Evolutionary conservation across 345 rosid genomes (phyloP), one percentile per base, ranked within the genome.

Genomic region (Sonneratia caseolaris): DNA sequence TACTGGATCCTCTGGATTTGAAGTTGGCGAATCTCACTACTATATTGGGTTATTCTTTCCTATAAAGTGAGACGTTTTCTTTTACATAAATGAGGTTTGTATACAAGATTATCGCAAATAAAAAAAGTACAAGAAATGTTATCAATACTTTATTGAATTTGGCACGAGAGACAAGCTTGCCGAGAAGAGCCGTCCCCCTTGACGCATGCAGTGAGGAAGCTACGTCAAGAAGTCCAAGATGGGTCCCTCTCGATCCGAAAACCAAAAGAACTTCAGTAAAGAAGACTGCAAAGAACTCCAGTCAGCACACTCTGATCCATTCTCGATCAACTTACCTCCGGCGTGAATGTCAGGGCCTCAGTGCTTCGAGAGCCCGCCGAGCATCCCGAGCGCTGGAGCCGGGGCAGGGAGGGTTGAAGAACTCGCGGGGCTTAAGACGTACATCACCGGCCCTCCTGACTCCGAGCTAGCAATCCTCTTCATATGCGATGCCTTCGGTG

Each of bases 301-400:
- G 14, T 48, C 53, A 48, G 18, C 53, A 53, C n/a, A 18, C 2
- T 3, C 59, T 19, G 59, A 53, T 53, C 22, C 59, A 53, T 53
- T 53, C 59, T 48, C 53, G 18, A 48, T 48, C 49, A 45, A 45
- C 49, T 14, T 7, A 45, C 49, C 9, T 47, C 16, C 59, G 15
- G 59, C n/a, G 13, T 73, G 21, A 47, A 88, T 87, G 98, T 83
- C 87, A 24, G 86, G 86, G 48, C 84, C 89, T 71, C 88, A 91
- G 83, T 91, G 98, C 84, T 85, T 89, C 19, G 78, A 78, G 69
- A 89, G 86, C 80, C 97, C 98, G 61, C 97, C 93, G 66, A 76
- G 66, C 42, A 76, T 79, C 7, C 77, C 82, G 75, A 81, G 7
- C 2, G 9, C 92, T 21, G 70, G 37, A 37, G 61, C 81, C n/a